Conservation (phyloP, 306 rosid genomes). For the peach (Prunus persica) region DNA sequence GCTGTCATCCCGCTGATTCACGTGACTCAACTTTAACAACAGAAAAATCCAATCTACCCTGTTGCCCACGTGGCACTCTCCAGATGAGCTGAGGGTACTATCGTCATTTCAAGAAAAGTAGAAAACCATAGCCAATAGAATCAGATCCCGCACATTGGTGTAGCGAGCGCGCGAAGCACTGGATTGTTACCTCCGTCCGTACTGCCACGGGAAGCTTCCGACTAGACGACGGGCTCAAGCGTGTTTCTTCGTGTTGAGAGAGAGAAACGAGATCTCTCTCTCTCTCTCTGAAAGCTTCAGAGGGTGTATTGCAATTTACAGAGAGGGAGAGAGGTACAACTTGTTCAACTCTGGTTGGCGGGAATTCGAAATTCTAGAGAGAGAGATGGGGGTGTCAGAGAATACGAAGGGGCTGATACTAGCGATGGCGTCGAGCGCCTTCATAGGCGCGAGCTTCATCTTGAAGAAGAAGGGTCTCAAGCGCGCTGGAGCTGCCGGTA, state of each 20-base stretch:
- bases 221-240: slow-evolving; percentile 21
- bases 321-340: neutral
- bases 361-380: neutral
- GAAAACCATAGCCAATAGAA: neutral
- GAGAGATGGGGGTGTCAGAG: slow-evolving; percentile 60
- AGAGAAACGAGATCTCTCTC: neutral
- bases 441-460: slow-evolving; percentile 87
- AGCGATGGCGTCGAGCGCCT: slow-evolving; percentile 77
- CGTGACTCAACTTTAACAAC: neutral
- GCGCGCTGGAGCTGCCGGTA: slow-evolving; percentile 69
- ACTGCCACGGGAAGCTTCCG: slow-evolving; percentile 33
- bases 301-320: slow-evolving; percentile 3
- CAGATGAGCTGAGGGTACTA: neutral
- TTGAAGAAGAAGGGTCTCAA: slow-evolving; percentile 96
- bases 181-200: neutral
- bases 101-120: neutral
- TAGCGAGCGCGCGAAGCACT: neutral
- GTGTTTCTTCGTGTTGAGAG: neutral
- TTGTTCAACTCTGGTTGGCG: slow-evolving; percentile 1
- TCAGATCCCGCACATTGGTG: neutral
- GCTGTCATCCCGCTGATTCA: slow-evolving; percentile 3
- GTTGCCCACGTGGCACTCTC: neutral
- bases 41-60: neutral
- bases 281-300: neutral
- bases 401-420: slow-evolving; percentile 67